phyloP scores from a whole-genome alignment of 768 basidiomycete genomes.

The Lactarius hengduanensis region DNA sequence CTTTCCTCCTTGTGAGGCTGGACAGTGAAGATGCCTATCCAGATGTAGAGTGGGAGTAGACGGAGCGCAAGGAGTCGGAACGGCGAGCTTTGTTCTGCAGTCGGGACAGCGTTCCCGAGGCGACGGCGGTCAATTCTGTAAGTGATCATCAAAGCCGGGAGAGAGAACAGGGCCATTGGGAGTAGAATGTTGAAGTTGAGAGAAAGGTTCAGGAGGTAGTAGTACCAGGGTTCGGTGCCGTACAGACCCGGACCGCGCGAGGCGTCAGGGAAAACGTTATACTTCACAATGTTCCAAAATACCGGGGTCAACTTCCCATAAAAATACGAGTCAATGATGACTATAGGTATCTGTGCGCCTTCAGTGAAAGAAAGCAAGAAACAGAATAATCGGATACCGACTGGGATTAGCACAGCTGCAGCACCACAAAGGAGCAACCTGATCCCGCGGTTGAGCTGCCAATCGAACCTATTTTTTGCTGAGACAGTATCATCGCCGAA shows the following conservation, averaged over 20 bases:
- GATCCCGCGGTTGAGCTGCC: conserved; percentile 62
- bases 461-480: conserved; percentile 43
- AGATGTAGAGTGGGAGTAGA: conserved; percentile 89
- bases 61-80: conserved; percentile 74
- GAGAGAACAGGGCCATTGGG: conserved; percentile 74
- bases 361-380: conserved; percentile 15
- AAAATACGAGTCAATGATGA: conserved; percentile 78
- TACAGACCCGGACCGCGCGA: conserved; percentile 89
- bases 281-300: conserved; percentile 90
- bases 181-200: conserved; percentile 92
- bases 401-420: conserved; percentile 60
- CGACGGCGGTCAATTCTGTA: conserved; percentile 74
- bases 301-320: conserved; percentile 80
- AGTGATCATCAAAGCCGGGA: conserved; percentile 77
- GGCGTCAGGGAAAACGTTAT: conserved; percentile 85
- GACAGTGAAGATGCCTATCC: conserved; percentile 72
- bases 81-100: conserved; percentile 67
- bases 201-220: conserved; percentile 84
- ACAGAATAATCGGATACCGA: conserved; percentile 38
- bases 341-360: conserved; percentile 70
- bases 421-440: conserved; percentile 55
- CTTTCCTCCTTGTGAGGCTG: conserved; percentile 98
- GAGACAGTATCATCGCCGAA: conserved; percentile 65
- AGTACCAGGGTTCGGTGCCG: conserved; percentile 85
- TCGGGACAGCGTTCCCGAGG: conserved; percentile 53